phyloP scores from a whole-genome alignment of 176 grass and related monocot genomes.

The Zoysia pacifica region DNA sequence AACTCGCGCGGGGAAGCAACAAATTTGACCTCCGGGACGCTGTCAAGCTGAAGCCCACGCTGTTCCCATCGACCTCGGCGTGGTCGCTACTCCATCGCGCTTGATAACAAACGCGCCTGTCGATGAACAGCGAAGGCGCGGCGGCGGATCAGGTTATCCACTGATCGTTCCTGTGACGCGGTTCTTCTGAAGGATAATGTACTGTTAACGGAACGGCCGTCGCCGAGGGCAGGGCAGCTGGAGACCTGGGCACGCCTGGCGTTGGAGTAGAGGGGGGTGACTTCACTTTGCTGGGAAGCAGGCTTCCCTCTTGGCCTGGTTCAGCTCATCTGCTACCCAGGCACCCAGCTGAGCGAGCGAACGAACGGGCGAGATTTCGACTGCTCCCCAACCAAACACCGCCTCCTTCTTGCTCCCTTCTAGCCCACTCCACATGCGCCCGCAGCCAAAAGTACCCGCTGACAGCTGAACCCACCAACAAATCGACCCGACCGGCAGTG shows the following conservation, averaged over 20 bases:
- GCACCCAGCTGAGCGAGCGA: not conserved
- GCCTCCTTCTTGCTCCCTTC: constrained; percentile 31
- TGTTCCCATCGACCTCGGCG: too few species aligned
- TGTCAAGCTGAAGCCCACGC: too few species aligned
- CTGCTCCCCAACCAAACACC: constrained; percentile 20
- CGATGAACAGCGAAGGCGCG: too few species aligned
- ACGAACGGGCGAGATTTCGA: constrained; percentile 42
- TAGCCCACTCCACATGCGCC: constrained; percentile 34
- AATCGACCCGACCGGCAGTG: not conserved
- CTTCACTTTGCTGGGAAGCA: constrained; percentile 16
- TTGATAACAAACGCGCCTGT: too few species aligned
- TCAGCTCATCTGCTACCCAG: not conserved
- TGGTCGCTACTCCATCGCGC: too few species aligned
- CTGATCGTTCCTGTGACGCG: not conserved
- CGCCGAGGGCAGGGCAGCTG: not conserved
- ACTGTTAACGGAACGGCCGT: not conserved
- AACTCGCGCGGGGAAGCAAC: too few species aligned
- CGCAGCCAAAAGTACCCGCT: rapidly evolving
- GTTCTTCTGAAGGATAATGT: too few species aligned
- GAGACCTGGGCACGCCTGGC: not conserved
- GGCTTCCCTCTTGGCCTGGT: not conserved
- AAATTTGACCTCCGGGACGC: too few species aligned
- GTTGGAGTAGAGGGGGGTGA: not conserved
- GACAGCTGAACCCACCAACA: rapidly evolving
- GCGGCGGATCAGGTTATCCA: not conserved